A percentile compares a stretch with the other conserved stretches of the same genome.
Evolutionary conservation across 257 asterid species (phyloP).

Genomic region (Ophiorrhiza pumila): DNA sequence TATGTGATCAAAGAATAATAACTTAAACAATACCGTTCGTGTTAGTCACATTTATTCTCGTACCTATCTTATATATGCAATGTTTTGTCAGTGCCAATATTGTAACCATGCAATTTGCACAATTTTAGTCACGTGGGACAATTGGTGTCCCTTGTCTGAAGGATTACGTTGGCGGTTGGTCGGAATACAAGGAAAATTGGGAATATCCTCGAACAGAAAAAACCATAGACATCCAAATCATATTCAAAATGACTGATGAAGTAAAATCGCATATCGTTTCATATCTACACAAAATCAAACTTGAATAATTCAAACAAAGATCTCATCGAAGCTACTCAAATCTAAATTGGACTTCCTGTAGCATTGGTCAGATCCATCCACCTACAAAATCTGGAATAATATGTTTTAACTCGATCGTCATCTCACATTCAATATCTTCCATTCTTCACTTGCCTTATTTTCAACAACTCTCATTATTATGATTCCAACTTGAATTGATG

Average conservation of each 20-base stretch:
- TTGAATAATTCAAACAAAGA: conserved; percentile 1
- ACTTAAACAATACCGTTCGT: no score
- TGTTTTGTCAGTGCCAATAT: no score
- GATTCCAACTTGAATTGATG: background rate
- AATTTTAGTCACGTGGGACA: background rate
- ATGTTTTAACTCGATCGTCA: no score
- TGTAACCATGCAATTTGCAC: background rate
- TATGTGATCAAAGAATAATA: no score
- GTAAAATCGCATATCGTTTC: background rate
- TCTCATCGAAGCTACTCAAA: background rate
- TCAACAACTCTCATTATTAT: background rate
- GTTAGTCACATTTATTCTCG: no score
- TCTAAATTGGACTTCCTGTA: background rate
- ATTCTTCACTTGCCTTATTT: background rate
- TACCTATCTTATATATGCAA: no score
- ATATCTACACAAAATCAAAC: background rate
- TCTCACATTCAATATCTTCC: background rate
- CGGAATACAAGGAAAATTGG: background rate
- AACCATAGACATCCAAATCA: background rate
- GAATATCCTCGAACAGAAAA: background rate
- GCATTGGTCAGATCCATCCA: background rate
- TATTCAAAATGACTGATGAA: background rate
- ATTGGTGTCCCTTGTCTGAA: background rate
- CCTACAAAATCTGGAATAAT: background rate
- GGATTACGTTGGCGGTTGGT: background rate